phyloP scores from a whole-genome alignment of 2,329 filamentous ascomycete species.

The Rutstroemia sp. region DNA sequence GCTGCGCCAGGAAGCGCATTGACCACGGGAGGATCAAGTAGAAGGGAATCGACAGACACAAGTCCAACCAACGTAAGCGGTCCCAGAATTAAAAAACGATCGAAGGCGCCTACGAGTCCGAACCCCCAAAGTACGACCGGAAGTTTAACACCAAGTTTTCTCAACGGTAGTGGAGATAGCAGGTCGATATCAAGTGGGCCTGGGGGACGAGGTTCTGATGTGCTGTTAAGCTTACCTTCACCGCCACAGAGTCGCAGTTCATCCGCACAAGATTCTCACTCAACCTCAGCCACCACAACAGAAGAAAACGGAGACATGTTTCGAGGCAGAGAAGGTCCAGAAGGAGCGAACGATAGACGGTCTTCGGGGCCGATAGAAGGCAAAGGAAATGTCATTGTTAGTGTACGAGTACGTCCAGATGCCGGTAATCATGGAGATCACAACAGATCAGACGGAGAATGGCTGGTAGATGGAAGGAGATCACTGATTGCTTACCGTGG shows the following conservation, averaged over 20 bases:
- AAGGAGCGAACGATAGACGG: constrained; percentile 29
- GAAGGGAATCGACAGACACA: constrained; percentile 21
- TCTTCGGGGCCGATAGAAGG: constrained; percentile 52
- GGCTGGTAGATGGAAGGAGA: constrained; percentile 82
- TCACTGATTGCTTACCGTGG: constrained; percentile 78
- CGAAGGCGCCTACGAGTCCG: constrained; percentile 29
- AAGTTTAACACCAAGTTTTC: constrained; percentile 57
- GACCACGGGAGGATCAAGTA: constrained; percentile 19
- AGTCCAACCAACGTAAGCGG: constrained; percentile 14
- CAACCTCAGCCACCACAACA: constrained; percentile 81
- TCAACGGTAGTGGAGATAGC: constrained; percentile 72
- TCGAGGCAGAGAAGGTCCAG: constrained; percentile 24
- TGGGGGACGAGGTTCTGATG: constrained; percentile 62
- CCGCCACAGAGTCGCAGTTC: constrained; percentile 85
- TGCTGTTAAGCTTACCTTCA: constrained; percentile 69
- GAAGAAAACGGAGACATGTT: constrained; percentile 64
- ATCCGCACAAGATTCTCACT: constrained; percentile 87
- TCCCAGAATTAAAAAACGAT: constrained; percentile 21
- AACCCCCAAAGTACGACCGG: constrained; percentile 29
- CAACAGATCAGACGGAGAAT: constrained; percentile 65
- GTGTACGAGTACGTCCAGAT: constrained; percentile 87
- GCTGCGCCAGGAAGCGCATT: constrained; percentile 11
- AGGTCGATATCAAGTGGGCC: constrained; percentile 59
- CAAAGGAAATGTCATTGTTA: constrained; percentile 94
- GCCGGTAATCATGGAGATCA: constrained; percentile 53